Evolutionary conservation across 306 rosid species (phyloP), one percentile per base, ranked within the genome.

Genomic region (Quercus berberidifolia): DNA sequence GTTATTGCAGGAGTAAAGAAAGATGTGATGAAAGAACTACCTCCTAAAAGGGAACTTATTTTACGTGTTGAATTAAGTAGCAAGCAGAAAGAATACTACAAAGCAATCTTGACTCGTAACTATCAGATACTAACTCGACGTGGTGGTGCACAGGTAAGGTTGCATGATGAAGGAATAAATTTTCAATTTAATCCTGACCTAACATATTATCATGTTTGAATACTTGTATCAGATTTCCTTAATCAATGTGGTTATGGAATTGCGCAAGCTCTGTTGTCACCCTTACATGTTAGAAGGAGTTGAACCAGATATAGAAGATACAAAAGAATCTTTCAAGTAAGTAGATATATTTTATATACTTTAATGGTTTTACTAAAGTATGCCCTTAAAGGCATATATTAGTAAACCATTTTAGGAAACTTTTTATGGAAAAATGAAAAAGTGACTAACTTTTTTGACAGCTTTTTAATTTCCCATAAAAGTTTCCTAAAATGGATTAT

Each of bases 261-360:
- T 96, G 84, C 93, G 99, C 76, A 96, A 93, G 87, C 99, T 96
- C 58, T 96, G 99, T 80, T 96, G 99, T 83, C 99, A 96, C 85
- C 79, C 99, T 76, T 93, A 90, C 83, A 93, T 96, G 98, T 88
- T 96, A 78, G 99, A 93, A 84, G 99, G 99, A 82, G 99, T 96
- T 75, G 99, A 96, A 82, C 98, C 98, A 65, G 98, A 90, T 65
- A 93, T 93, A 79, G 89, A 84, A 15, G 99, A 96, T 80, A 63
- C 92, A 55, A 89, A 87, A 76, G 99, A 96, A 81, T 71, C 98
- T 52, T 83, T 19, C 85, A 96, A 87, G 99, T 96, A 87, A 75
- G 74, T 74, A 63, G 74, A 64, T 52, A 23, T 46, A 59, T 71
- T 55, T 19, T 58, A 31, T 79, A 8, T 41, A 41, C 46, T 41